Evolutionary conservation across 2,329 filamentous ascomycete species (phyloP).

Genomic region (Talaromyces sp.): DNA sequence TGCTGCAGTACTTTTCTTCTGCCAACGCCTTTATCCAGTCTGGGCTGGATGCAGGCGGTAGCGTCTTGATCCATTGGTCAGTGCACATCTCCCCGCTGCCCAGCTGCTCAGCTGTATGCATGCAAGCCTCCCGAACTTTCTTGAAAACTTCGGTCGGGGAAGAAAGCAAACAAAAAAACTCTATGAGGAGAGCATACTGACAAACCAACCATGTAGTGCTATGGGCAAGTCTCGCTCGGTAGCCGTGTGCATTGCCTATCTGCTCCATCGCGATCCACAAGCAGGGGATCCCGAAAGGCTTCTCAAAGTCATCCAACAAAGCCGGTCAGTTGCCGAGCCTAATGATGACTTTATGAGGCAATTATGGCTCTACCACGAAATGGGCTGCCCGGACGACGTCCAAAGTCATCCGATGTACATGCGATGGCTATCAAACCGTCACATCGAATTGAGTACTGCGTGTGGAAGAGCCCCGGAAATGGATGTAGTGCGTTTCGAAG

Average conservation of each 20-base stretch:
- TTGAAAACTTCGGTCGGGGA: neutral
- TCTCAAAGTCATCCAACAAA: constrained; percentile 62
- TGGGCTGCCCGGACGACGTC: constrained; percentile 69
- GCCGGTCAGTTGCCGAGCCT: constrained; percentile 74
- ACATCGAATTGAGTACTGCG: constrained; percentile 62
- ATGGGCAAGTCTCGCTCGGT: constrained; percentile 96
- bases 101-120: too few relatives aligned
- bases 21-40: constrained; percentile 79
- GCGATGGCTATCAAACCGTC: constrained; percentile 64
- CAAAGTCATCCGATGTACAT: constrained; percentile 72
- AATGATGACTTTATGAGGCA: constrained; percentile 91
- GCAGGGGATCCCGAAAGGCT: constrained; percentile 56
- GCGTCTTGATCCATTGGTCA: constrained; percentile 66
- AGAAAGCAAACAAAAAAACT: neutral
- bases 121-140: neutral
- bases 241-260: constrained; percentile 74
- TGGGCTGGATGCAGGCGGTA: constrained; percentile 58
- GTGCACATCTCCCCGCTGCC: constrained; percentile 24
- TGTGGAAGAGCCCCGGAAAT: constrained; percentile 73
- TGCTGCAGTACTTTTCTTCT: constrained; percentile 72
- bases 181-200: neutral
- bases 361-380: constrained; percentile 77
- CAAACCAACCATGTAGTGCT: constrained; percentile 53
- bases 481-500: constrained; percentile 69
- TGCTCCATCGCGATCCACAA: constrained; percentile 60